A percentile compares a stretch with the other conserved stretches of the same genome.
Evolutionary conservation across 2,329 filamentous ascomycete species (phyloP).

Genomic region (Metarhizium album): DNA sequence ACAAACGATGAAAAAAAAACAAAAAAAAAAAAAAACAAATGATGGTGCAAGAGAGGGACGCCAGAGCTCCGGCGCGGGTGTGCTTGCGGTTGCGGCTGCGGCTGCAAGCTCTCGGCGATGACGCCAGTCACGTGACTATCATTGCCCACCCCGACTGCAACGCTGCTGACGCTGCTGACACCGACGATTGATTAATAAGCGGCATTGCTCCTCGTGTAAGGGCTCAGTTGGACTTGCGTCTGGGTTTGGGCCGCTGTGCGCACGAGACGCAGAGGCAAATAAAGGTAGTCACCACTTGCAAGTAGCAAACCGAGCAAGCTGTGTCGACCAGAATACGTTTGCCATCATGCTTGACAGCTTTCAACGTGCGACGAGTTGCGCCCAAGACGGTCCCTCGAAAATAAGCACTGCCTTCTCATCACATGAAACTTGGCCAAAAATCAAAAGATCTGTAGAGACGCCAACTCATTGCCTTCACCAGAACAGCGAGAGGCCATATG

Average conservation of each 20-base stretch:
- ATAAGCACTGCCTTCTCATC: neutral
- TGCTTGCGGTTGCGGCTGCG: neutral
- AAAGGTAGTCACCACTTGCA: too few relatives aligned
- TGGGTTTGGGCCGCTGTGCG: too few relatives aligned
- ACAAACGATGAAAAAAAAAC: neutral
- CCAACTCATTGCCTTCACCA: neutral
- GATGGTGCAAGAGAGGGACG: neutral
- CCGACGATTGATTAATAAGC: neutral
- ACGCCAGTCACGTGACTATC: constrained; percentile 6
- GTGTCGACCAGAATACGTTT: too few relatives aligned
- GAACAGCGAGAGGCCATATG: neutral
- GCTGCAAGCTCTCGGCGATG: constrained; percentile 1
- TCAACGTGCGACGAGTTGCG: neutral
- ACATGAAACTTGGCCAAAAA: neutral
- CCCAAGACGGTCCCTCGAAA: neutral
- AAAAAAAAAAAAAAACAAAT: neutral
- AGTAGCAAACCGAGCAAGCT: too few relatives aligned
- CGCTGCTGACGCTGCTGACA: neutral
- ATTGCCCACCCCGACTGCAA: neutral
- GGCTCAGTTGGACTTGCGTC: too few relatives aligned
- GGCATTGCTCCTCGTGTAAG: too few relatives aligned
- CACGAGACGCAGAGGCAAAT: too few relatives aligned
- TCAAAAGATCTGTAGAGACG: neutral
- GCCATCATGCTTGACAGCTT: too few relatives aligned
- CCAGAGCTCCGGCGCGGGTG: neutral